Percentiles rank a stretch among this genome's conserved stretches.
Conservation (phyloP, 2,329 filamentous ascomycete species). For the Aureobasidium sp. region DNA sequence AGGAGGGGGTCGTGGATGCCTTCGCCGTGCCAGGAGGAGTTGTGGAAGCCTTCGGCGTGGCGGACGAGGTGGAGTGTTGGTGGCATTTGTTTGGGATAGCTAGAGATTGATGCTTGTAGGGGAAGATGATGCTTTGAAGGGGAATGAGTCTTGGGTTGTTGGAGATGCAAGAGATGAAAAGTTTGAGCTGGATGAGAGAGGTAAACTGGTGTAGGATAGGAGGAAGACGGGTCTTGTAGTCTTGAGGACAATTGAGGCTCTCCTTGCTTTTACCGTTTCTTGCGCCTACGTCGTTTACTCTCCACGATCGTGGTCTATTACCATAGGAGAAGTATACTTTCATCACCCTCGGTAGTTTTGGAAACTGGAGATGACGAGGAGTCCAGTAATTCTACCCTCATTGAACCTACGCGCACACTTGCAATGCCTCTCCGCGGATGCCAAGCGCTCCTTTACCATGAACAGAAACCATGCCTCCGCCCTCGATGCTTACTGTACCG, state of each 20-base stretch:
- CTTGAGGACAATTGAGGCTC: neutral
- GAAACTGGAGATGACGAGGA: neutral
- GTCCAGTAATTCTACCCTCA: neutral
- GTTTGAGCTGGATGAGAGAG: neutral
- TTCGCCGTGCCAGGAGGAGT: slow-evolving; percentile 64
- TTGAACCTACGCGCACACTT: neutral
- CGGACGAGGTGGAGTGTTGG: slow-evolving; percentile 60
- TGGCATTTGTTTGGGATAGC: slow-evolving; percentile 15
- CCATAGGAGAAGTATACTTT: neutral
- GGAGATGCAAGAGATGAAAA: neutral
- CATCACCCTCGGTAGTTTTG: neutral
- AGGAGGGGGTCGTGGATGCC: slow-evolving; percentile 68
- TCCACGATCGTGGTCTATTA: neutral
- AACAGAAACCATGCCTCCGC: neutral
- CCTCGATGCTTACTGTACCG: no score
- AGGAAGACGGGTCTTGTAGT: neutral
- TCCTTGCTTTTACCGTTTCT: neutral
- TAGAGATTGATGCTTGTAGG: neutral
- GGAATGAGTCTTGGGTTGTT: neutral
- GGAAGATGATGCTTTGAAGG: neutral
- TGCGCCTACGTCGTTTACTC: neutral
- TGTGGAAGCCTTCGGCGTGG: slow-evolving; percentile 72
- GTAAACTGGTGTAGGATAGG: neutral
- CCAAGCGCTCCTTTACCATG: neutral
- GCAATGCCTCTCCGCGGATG: neutral